phyloP scores from a whole-genome alignment of 345 rosid species.

The Lepidium aucheri region DNA sequence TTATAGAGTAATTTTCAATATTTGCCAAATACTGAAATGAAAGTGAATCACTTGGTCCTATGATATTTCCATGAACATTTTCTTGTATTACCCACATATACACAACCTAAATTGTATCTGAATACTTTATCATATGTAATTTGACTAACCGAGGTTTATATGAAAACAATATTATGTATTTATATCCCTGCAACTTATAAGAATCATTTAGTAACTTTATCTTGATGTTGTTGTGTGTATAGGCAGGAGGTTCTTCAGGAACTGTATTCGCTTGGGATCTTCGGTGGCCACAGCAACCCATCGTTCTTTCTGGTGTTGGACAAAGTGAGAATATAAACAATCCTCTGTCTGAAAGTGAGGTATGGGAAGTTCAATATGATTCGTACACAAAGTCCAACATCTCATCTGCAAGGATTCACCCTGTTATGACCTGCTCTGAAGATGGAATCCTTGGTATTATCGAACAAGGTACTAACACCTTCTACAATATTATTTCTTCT shows the following conservation, averaged over 20 bases:
- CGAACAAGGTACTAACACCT: slow-evolving; percentile 51
- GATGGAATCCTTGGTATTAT: slow-evolving; percentile 84
- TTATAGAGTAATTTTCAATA: not conserved
- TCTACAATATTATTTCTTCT: not conserved
- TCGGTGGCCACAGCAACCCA: slow-evolving; percentile 54
- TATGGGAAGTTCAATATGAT: slow-evolving; percentile 88
- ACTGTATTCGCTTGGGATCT: slow-evolving; percentile 88
- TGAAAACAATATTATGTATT: not conserved
- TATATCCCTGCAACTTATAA: not conserved
- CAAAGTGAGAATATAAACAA: slow-evolving; percentile 27
- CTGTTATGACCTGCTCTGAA: slow-evolving; percentile 84
- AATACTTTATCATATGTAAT: not conserved
- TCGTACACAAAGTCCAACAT: slow-evolving; percentile 44
- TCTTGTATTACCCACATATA: not conserved
- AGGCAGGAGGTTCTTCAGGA: slow-evolving; percentile 94
- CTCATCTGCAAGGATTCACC: slow-evolving; percentile 64
- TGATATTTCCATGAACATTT: not conserved
- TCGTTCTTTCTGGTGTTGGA: slow-evolving; percentile 59
- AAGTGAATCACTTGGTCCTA: not conserved
- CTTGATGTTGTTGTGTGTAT: slow-evolving; percentile 4
- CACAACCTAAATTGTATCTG: not conserved
- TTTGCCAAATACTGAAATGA: not conserved
- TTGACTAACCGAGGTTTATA: not conserved
- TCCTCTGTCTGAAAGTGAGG: slow-evolving; percentile 70
- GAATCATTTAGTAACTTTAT: not conserved